Conservation (phyloP, 306 rosid species). For the Acacia acuminata region DNA sequence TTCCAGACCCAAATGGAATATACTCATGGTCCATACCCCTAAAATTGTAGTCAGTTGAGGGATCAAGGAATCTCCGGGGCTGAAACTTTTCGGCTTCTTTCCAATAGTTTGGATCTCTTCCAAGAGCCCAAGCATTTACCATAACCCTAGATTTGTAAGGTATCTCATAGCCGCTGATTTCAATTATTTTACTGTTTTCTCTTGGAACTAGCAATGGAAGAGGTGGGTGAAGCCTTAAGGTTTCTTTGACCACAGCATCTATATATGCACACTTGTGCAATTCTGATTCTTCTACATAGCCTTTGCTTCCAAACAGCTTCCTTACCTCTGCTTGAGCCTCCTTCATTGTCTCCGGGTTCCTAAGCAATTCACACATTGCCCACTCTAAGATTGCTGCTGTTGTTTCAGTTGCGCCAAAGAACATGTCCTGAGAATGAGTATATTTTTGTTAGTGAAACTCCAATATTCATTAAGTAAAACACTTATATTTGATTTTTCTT, state of each 20-base stretch:
- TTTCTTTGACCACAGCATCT: neutral
- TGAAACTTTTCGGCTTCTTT: neutral
- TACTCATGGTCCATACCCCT: too few relatives aligned
- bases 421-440: neutral
- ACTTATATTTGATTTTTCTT: too few relatives aligned
- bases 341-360: neutral
- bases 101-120: neutral
- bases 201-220: neutral
- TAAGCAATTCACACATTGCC: slow-evolving; percentile 26
- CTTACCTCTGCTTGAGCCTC: slow-evolving; percentile 22
- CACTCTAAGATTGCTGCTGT: slow-evolving; percentile 11
- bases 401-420: neutral
- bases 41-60: neutral
- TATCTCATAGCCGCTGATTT: slow-evolving; percentile 1
- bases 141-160: neutral
- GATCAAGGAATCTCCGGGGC: slow-evolving; percentile 17
- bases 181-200: neutral
- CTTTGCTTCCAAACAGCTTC: neutral
- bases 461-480: neutral
- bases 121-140: neutral
- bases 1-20: too few relatives aligned
- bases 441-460: neutral
- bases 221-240: neutral
- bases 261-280: neutral
- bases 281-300: neutral